Conservation (phyloP, 306 rosid genomes). For the Sicyos baderoa region DNA sequence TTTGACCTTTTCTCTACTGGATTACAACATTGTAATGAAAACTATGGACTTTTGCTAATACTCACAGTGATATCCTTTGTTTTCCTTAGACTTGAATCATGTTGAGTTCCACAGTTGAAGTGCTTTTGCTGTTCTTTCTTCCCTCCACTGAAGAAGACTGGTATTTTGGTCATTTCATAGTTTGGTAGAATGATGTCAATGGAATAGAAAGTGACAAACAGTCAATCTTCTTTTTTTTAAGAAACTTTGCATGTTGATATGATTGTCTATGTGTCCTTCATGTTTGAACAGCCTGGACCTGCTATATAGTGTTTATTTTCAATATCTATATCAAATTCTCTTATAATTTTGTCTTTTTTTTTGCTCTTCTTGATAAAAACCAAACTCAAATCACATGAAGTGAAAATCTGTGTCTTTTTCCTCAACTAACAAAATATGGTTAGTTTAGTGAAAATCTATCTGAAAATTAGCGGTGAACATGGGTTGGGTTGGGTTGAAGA, state of each 20-base stretch:
- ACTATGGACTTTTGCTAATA: not conserved
- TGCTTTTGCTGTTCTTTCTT: conserved; percentile 4
- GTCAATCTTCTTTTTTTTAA: not conserved
- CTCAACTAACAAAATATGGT: not conserved
- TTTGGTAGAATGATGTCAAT: conserved; percentile 3
- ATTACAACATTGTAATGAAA: not conserved
- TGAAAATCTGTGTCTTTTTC: too few species aligned
- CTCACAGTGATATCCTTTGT: not conserved
- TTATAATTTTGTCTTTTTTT: not conserved
- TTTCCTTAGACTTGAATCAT: not conserved
- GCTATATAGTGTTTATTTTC: not conserved
- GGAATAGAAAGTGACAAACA: conserved; percentile 4
- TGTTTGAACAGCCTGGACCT: conserved; percentile 3
- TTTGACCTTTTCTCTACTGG: not conserved
- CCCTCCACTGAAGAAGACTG: not conserved
- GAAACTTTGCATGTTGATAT: conserved; percentile 1
- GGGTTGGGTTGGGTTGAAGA: too few species aligned
- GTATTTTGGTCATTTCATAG: conserved; percentile 5
- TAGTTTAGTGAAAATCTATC: too few species aligned
- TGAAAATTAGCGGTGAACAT: too few species aligned
- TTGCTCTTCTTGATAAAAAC: not conserved
- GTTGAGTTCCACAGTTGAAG: not conserved
- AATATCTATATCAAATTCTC: not conserved
- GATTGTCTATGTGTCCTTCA: conserved; percentile 5
- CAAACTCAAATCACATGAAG: not conserved